These are phyloP conservation scores for Cokeromyces recurvatus DNA, from an alignment of 371 early-diverging fungal genomes.

Conservation along the genomic window DNA sequence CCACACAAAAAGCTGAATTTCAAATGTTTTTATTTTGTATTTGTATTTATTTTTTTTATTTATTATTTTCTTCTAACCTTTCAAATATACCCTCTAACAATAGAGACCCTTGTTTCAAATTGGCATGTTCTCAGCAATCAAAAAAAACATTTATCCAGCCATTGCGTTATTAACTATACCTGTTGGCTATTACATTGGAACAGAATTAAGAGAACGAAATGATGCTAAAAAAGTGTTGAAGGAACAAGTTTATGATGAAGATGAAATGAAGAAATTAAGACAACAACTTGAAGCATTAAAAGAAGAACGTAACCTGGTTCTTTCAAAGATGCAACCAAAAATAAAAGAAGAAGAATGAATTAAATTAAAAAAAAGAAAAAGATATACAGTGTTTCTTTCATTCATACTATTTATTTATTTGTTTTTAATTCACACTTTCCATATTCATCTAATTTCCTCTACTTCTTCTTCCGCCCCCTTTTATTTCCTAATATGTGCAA, in stretches of 20 bases:
- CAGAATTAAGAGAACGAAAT: conserved; percentile 14
- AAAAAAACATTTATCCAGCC: conserved; percentile 17
- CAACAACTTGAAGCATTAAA: conserved; percentile 16
- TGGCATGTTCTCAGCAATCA: conserved; percentile 14
- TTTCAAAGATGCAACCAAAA: too few species aligned
- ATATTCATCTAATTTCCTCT: too few species aligned
- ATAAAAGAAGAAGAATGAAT: background rate
- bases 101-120: too few species aligned
- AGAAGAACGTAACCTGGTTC: conserved; percentile 17
- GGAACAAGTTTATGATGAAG: background rate
- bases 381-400: too few species aligned
- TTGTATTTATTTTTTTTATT: too few species aligned
- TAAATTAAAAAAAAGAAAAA: background rate
- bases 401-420: too few species aligned
- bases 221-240: conserved; percentile 10
- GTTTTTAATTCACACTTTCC: too few species aligned
- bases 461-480: too few species aligned
- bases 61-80: too few species aligned
- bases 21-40: too few species aligned
- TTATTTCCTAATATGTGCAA: background rate
- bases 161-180: conserved; percentile 19
- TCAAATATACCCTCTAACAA: too few species aligned
- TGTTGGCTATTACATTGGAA: conserved; percentile 21
- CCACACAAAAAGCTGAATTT: too few species aligned
- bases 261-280: conserved; percentile 10